phyloP scores from a whole-genome alignment of 2,329 filamentous ascomycete genomes.

The Aureobasidium sp. region DNA sequence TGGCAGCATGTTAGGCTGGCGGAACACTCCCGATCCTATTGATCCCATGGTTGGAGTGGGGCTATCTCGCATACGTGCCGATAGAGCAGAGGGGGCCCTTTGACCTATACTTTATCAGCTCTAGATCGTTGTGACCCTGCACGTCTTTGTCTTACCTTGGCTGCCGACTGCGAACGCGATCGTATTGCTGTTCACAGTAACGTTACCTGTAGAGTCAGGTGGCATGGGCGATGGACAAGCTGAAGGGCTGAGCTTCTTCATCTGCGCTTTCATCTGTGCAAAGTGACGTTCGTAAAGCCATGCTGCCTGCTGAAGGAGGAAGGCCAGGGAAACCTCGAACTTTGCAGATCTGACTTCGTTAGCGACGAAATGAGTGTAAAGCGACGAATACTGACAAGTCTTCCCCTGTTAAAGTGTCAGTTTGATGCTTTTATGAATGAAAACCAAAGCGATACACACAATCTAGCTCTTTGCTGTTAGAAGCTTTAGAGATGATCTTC shows the following conservation, averaged over 20 bases:
- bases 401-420: conserved; percentile 51
- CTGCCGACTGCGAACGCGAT: background rate
- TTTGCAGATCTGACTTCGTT: conserved; percentile 52
- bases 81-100: conserved; percentile 48
- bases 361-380: background rate
- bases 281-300: conserved; percentile 90
- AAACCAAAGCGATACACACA: conserved; percentile 49
- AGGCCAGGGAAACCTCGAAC: conserved; percentile 80
- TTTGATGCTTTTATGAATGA: conserved; percentile 14
- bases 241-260: conserved; percentile 65
- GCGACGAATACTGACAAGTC: conserved; percentile 54
- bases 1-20: conserved; percentile 14
- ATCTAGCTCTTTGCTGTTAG: conserved; percentile 74
- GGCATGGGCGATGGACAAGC: conserved; percentile 52
- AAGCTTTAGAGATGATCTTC: conserved; percentile 77
- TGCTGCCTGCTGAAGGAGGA: conserved; percentile 86
- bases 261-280: conserved; percentile 82
- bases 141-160: background rate
- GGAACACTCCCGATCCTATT: conserved; percentile 32
- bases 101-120: conserved; percentile 23
- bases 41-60: conserved; percentile 42
- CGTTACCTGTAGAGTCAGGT: conserved; percentile 30
- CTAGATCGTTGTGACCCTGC: background rate
- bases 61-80: conserved; percentile 52
- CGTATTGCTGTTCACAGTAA: conserved; percentile 34